Conservation (phyloP, 202 grass and related monocot species). For the Digitaria exilis region DNA sequence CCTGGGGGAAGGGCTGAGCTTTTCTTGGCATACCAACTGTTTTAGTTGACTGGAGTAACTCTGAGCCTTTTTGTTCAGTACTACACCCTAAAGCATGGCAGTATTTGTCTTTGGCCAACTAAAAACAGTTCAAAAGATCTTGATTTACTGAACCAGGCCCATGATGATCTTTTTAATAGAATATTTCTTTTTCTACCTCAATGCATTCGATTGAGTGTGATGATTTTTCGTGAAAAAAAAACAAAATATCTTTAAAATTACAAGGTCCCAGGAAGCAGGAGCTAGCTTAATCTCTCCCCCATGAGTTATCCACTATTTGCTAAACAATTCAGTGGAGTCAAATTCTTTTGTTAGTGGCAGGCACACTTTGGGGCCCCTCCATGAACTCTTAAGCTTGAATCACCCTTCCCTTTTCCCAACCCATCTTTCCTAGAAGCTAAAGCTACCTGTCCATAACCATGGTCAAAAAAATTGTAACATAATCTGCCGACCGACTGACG, state of each 20-base stretch:
- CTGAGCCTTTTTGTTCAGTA: not conserved
- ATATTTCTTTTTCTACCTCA: not conserved
- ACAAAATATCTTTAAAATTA: conserved; percentile 1
- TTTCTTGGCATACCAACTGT: conserved; percentile 2
- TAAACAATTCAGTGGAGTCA: conserved; percentile 39
- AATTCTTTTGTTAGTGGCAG: conserved; percentile 83
- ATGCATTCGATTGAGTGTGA: not conserved
- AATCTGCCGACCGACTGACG: conserved; percentile 28
- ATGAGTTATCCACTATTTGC: conserved; percentile 29
- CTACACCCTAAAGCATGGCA: not conserved
- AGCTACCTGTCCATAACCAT: conserved; percentile 15
- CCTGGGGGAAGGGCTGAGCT: conserved; percentile 13
- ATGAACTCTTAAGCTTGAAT: conserved; percentile 49
- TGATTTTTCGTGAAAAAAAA: not conserved
- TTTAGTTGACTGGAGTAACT: not conserved
- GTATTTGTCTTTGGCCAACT: not conserved
- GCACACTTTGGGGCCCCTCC: conserved; percentile 61
- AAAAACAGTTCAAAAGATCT: not conserved
- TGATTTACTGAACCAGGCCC: not conserved
- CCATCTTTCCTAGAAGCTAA: conserved; percentile 46
- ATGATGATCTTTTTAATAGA: not conserved
- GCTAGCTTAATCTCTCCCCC: conserved; percentile 11
- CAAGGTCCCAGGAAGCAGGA: conserved; percentile 47
- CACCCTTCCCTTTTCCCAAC: conserved; percentile 44
- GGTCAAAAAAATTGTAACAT: conserved; percentile 42